These are phyloP conservation scores for Pelagophyceae sp. DNA, from an alignment of 352 stramenopile genomes.

Conservation along the genomic window DNA sequence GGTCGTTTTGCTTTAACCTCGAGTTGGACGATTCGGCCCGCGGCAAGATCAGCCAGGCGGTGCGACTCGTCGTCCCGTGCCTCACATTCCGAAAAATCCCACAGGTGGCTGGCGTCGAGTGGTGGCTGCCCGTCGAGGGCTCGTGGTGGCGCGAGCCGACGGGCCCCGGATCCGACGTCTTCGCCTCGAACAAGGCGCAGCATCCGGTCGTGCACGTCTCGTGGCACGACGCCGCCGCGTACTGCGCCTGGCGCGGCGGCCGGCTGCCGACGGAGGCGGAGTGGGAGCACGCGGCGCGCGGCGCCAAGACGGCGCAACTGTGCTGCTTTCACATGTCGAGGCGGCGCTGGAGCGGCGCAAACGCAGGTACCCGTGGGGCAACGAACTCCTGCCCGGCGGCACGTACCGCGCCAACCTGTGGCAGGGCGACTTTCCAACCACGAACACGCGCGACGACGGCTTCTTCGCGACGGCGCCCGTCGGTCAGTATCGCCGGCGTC, in stretches of 20 bases:
- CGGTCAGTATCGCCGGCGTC: no score
- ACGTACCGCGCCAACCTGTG: slow-evolving; percentile 44
- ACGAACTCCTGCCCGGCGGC: slow-evolving; percentile 37
- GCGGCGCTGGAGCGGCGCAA: not conserved
- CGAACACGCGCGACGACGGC: slow-evolving; percentile 41
- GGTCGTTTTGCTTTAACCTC: slow-evolving; percentile 48
- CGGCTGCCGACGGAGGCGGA: slow-evolving; percentile 48
- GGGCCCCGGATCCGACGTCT: slow-evolving; percentile 34
- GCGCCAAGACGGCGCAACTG: not conserved
- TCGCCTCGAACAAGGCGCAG: slow-evolving; percentile 14
- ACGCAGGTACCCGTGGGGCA: slow-evolving; percentile 43
- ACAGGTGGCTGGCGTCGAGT: slow-evolving; percentile 25
- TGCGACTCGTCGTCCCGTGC: slow-evolving; percentile 26
- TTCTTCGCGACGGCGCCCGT: slow-evolving; percentile 40
- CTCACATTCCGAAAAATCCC: not conserved
- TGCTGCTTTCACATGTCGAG: not conserved
- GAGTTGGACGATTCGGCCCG: slow-evolving; percentile 33
- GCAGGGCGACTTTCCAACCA: slow-evolving; percentile 43
- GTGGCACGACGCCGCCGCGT: slow-evolving; percentile 44
- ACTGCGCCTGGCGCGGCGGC: slow-evolving; percentile 35
- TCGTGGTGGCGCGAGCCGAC: slow-evolving; percentile 20
- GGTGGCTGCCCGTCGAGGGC: slow-evolving; percentile 43
- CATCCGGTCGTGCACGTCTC: slow-evolving; percentile 51
- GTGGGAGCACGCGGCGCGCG: slow-evolving; percentile 42
- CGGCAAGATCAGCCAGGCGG: slow-evolving; percentile 26